Evolutionary conservation across 1,284 basidiomycete genomes (phyloP).

Genomic region (Salmacisia buchloeana): DNA sequence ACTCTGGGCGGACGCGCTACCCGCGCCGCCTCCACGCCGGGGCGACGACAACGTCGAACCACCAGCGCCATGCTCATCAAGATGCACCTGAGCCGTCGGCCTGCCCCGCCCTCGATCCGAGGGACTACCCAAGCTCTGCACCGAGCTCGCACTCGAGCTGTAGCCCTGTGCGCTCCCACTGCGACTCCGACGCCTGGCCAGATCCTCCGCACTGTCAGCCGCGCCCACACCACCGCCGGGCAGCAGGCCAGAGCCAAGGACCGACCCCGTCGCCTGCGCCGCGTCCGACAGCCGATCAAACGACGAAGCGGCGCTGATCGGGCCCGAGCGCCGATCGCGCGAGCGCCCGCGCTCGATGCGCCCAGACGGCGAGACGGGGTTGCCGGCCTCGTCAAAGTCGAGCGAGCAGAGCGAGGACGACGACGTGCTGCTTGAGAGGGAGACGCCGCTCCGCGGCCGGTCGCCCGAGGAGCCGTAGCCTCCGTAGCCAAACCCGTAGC

Average conservation of each 20-base stretch:
- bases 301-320: constrained; percentile 4
- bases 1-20: background rate
- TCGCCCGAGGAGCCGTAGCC: background rate
- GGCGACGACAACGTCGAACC: background rate
- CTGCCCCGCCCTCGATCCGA: background rate
- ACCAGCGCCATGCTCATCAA: too few species aligned
- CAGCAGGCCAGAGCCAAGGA: background rate
- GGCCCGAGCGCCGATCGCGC: background rate
- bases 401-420: constrained; percentile 6
- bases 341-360: background rate
- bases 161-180: background rate
- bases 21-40: background rate
- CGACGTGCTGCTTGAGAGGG: background rate
- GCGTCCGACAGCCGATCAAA: constrained; percentile 3
- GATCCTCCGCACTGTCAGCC: too few species aligned
- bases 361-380: background rate
- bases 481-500: background rate
- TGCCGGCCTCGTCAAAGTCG: constrained; percentile 2
- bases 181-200: background rate
- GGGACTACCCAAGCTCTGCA: background rate
- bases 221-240: too few species aligned
- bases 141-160: background rate
- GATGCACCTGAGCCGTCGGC: background rate
- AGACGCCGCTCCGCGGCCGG: background rate
- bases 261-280: background rate